Evolutionary conservation across 441 rosid species (phyloP).

Genomic region (Hura crepitans): DNA sequence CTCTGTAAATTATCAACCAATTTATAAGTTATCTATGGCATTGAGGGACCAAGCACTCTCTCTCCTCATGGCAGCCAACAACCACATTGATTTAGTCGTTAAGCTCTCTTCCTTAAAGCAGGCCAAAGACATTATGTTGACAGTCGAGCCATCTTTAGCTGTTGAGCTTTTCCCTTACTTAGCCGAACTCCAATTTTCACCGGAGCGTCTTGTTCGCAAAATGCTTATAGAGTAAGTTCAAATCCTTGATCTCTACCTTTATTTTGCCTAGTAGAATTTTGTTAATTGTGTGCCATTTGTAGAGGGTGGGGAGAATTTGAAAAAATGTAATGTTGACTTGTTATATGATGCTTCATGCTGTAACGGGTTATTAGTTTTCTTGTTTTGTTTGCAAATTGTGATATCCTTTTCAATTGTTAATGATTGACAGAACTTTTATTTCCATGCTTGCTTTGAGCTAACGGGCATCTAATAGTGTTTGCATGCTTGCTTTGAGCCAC

Average conservation of each 20-base stretch:
- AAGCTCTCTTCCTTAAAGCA: conserved; percentile 91
- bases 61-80: conserved; percentile 83
- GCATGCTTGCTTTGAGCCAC: not conserved
- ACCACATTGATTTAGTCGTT: conserved; percentile 84
- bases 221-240: conserved; percentile 74
- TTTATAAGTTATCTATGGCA: conserved; percentile 32
- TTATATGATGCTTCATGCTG: not conserved
- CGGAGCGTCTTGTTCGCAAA: conserved; percentile 72
- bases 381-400: not conserved
- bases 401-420: not conserved
- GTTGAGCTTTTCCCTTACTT: conserved; percentile 78
- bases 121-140: conserved; percentile 65
- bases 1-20: no score
- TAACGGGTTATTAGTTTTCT: not conserved
- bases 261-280: not conserved
- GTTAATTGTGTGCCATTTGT: not conserved
- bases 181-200: conserved; percentile 75
- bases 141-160: conserved; percentile 65
- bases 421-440: not conserved
- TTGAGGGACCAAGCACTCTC: conserved; percentile 71
- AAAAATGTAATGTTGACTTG: not conserved
- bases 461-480: not conserved
- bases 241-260: conserved; percentile 29
- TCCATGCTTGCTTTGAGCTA: not conserved
- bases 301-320: conserved; percentile 3